These are phyloP conservation scores for Nicotiana tabacum DNA, from an alignment of 257 asterid species.

Conservation along the genomic window DNA sequence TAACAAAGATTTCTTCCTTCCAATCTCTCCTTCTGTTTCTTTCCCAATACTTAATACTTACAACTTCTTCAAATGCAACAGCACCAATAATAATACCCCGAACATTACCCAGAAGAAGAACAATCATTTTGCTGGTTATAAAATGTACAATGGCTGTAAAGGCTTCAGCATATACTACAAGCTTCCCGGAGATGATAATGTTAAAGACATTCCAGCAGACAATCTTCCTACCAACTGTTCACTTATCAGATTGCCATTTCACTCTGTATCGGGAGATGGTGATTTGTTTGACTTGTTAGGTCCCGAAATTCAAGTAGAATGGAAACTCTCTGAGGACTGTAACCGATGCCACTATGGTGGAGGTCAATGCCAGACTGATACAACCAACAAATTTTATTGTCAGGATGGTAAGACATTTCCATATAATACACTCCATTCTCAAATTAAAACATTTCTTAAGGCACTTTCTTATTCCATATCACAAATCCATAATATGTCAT, in stretches of 20 bases:
- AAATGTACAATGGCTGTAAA: background rate
- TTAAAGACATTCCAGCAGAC: background rate
- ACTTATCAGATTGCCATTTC: background rate
- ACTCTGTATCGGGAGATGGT: rapidly evolving
- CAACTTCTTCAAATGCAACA: background rate
- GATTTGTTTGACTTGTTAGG: background rate
- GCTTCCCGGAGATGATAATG: rapidly evolving
- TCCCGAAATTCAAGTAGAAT: rapidly evolving
- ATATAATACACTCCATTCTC: background rate
- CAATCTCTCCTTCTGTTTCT: background rate
- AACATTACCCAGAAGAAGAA: background rate
- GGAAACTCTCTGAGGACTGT: background rate
- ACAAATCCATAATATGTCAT: too few species aligned
- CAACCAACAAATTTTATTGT: too few species aligned
- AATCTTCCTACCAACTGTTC: background rate
- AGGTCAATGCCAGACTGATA: background rate
- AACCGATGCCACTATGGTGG: background rate
- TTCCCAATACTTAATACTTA: rapidly evolving
- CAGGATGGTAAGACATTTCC: background rate
- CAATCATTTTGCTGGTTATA: background rate
- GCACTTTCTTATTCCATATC: background rate
- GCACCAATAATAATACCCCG: background rate
- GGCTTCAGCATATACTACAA: background rate
- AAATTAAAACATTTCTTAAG: too few species aligned
- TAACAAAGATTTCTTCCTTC: background rate